phyloP scores from a whole-genome alignment of 176 grass and related monocot species.

The Zea mays region DNA sequence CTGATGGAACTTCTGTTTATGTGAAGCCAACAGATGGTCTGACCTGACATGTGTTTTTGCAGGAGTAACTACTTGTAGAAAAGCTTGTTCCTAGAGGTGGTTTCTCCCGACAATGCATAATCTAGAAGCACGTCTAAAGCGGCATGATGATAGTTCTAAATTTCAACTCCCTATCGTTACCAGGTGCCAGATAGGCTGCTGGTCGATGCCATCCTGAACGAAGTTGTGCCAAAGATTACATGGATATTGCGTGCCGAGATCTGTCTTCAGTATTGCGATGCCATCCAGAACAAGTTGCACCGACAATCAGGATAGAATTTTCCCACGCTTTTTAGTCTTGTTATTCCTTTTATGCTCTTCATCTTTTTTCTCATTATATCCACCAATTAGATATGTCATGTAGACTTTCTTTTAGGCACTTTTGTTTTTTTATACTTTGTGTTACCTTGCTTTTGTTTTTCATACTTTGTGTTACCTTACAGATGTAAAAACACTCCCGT shows the following conservation, averaged over 20 bases:
- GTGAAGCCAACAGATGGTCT: background rate
- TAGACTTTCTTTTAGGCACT: too few relatives aligned
- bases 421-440: too few relatives aligned
- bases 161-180: background rate
- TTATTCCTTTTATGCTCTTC: conserved; percentile 39
- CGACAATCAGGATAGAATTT: background rate
- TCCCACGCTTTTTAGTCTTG: background rate
- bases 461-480: too few relatives aligned
- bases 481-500: too few relatives aligned
- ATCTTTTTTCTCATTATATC: conserved; percentile 19
- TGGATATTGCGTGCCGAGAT: too few relatives aligned
- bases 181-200: conserved; percentile 4
- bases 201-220: conserved; percentile 29
- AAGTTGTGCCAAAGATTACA: too few relatives aligned
- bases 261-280: too few relatives aligned
- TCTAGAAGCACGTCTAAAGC: conserved; percentile 6
- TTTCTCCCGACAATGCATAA: conserved; percentile 32
- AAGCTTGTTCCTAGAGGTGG: conserved; percentile 57
- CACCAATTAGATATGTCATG: conserved; percentile 17
- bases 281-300: conserved; percentile 2
- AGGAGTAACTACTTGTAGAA: conserved; percentile 76
- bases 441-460: too few relatives aligned
- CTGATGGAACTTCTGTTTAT: too few relatives aligned
- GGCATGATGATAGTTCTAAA: background rate
- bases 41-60: conserved; percentile 40